Conservation (phyloP, 371 early-diverging fungal genomes). For the Globomyces sp. region DNA sequence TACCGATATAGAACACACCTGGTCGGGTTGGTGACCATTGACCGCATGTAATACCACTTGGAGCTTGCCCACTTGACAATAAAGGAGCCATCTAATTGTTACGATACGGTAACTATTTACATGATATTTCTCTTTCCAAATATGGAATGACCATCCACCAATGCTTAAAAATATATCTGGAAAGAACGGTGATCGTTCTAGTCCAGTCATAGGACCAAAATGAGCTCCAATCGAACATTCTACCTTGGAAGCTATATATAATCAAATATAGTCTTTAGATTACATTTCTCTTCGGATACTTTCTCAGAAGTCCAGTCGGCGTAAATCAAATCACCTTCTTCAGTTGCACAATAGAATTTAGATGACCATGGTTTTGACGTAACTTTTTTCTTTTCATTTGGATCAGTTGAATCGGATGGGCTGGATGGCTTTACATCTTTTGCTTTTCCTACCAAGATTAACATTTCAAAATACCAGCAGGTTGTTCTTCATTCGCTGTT, state of each 20-base stretch:
- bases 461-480: no score
- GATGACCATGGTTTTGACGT: conserved; percentile 19
- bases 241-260: conserved; percentile 42
- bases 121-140: conserved; percentile 53
- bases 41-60: conserved; percentile 36
- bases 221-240: conserved; percentile 47
- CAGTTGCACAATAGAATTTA: conserved; percentile 55
- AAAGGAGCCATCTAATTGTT: conserved; percentile 43
- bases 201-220: conserved; percentile 50
- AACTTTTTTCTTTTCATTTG: not conserved
- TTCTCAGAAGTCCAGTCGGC: conserved; percentile 56
- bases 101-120: conserved; percentile 14
- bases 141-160: conserved; percentile 55
- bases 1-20: conserved; percentile 55
- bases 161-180: conserved; percentile 52
- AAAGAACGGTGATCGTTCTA: conserved; percentile 57
- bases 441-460: not conserved
- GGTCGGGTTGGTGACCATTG: conserved; percentile 59
- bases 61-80: conserved; percentile 37
- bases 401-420: not conserved
- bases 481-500: conserved; percentile 9
- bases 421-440: not conserved
- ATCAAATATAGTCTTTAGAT: not conserved
- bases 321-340: conserved; percentile 59
- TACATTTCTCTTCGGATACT: conserved; percentile 45